Evolutionary conservation across 257 asterid genomes (phyloP).

Genomic region (Handroanthus guayacan): DNA sequence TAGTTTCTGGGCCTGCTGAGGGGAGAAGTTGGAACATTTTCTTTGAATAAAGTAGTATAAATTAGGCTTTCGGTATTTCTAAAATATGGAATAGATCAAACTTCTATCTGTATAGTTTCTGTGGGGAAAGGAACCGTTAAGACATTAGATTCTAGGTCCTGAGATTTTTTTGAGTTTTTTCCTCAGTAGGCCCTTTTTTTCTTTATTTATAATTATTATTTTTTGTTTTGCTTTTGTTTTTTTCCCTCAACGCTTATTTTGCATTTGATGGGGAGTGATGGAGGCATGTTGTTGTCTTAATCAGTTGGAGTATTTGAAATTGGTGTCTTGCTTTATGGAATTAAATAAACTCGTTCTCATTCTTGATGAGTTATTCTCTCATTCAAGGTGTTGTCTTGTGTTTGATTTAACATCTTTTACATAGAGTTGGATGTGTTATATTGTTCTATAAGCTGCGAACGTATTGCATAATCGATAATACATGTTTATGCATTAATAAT

Average conservation of each 20-base stretch:
- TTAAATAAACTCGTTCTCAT: neutral
- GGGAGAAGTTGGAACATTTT: neutral
- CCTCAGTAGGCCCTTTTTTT: neutral
- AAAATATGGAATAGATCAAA: constrained; percentile 28
- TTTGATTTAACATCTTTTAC: neutral
- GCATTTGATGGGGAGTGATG: neutral
- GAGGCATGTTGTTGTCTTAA: neutral
- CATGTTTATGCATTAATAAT: neutral
- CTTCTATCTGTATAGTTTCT: neutral
- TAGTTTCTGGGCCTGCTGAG: constrained; percentile 16
- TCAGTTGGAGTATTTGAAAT: neutral
- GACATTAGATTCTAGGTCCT: constrained; percentile 33
- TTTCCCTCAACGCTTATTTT: constrained; percentile 5
- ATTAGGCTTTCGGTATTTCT: neutral
- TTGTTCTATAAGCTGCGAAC: neutral
- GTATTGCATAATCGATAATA: neutral
- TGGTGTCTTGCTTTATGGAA: neutral
- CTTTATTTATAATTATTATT: neutral
- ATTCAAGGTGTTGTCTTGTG: neutral
- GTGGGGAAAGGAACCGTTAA: neutral
- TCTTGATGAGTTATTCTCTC: neutral
- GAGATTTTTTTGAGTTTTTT: constrained; percentile 6
- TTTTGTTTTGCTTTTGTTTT: neutral
- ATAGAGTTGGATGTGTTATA: neutral
- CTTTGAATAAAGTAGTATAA: neutral